phyloP scores from a whole-genome alignment of 2,329 filamentous ascomycete genomes.

The Penicillium sp. region DNA sequence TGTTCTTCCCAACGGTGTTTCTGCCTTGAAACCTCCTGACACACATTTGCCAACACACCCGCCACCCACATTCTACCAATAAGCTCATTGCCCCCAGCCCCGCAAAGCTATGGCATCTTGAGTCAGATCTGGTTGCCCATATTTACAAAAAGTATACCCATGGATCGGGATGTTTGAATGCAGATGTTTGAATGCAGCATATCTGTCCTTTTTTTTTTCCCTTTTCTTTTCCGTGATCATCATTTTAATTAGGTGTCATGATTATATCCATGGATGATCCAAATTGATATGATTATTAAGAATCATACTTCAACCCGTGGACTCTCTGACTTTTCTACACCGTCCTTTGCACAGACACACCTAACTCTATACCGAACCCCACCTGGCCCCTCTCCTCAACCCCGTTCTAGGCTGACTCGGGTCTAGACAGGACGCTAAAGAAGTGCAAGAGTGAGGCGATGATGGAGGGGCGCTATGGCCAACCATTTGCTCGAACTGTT shows the following conservation, averaged over 20 bases:
- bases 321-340: neutral
- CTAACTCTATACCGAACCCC: neutral
- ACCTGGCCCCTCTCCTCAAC: neutral
- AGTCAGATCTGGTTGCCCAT: neutral
- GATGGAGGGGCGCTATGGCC: slow-evolving; percentile 13
- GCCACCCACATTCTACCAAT: slow-evolving; percentile 4
- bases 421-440: slow-evolving; percentile 6
- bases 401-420: slow-evolving; percentile 4
- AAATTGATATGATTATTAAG: neutral
- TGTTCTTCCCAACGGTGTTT: slow-evolving; percentile 5
- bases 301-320: neutral
- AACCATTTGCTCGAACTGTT: slow-evolving; percentile 12
- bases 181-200: neutral
- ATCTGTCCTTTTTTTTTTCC: neutral
- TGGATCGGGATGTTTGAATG: neutral
- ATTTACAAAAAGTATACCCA: neutral
- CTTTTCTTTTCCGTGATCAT: neutral
- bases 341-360: slow-evolving; percentile 4
- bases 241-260: neutral
- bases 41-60: slow-evolving; percentile 13
- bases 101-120: slow-evolving; percentile 1
- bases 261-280: neutral
- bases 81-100: neutral
- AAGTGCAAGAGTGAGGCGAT: slow-evolving; percentile 10
- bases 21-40: slow-evolving; percentile 14